Evolutionary conservation across 345 rosid genomes (phyloP), one percentile per base, ranked within the genome.

Genomic region (Linum usitatissimum): DNA sequence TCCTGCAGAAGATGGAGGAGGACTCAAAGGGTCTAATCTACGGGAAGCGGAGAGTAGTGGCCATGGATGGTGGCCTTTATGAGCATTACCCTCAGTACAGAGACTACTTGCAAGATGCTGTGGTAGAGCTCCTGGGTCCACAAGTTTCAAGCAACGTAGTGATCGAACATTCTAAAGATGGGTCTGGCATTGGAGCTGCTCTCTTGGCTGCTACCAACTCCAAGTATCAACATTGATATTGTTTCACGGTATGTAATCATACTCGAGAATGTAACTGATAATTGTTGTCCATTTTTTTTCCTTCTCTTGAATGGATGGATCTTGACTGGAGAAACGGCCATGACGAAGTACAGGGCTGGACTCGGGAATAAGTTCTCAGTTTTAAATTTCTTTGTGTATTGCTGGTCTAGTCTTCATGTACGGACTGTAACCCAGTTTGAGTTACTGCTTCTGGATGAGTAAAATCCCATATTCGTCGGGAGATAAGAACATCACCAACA

Each of bases 101-200:
- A 76, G 48, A n/a, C 8, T 88, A 86, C 79, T 53, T 91, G 64
- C 79, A 82, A 63, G 84, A 76, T 0, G 94, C 91, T 2, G 78
- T 88, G 15, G 64, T 63, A 0, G 92, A 91, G 74, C 85, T 91
- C 69, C 79, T 91, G 10, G 92, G 90, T 5, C 51, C 64, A 1
- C 78, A 84, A 48, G 69, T 63, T 64, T 82, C 91, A 21, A 71
- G 71, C 59, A 77, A 83, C 36, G 70, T 86, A 59, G 76, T 68
- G 28, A 79, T 88, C 18, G 88, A 86, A 48, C 90, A 81, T 65
- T 81, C 91, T 0, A 84, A 88, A 80, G 96, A 91, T 8, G 88
- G 92, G 7, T 88, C 98, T 8, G 98, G 96, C 3, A 80, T 88
- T 1, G 98, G 96, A 21, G 98, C 96, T 59, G 96, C 96, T 58